These are phyloP conservation scores for Echria macrotheca DNA, from an alignment of 495 filamentous ascomycete species.

Conservation along the genomic window DNA sequence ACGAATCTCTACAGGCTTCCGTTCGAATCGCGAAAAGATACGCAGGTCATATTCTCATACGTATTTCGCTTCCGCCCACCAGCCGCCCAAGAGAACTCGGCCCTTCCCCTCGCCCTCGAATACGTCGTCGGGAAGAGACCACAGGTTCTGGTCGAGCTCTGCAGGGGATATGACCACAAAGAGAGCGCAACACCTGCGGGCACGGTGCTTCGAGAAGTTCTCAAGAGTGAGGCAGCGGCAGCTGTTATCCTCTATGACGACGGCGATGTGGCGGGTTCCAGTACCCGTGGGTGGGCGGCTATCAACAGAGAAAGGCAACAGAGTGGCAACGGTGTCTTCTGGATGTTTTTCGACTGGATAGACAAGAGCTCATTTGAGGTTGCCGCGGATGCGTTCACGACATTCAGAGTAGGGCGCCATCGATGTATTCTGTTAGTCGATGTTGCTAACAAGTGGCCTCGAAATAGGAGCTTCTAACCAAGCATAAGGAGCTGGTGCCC, in stretches of 20 bases:
- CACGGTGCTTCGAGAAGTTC: slow-evolving; percentile 79
- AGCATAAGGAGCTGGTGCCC: slow-evolving; percentile 83
- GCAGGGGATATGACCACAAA: slow-evolving; percentile 80
- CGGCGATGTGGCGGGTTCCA: slow-evolving; percentile 52
- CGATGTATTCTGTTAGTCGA: too few relatives aligned
- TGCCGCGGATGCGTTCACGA: slow-evolving; percentile 94
- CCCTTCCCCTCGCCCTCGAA: slow-evolving; percentile 76
- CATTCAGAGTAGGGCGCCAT: slow-evolving; percentile 80
- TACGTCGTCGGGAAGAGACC: slow-evolving; percentile 80
- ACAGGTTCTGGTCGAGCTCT: slow-evolving; percentile 81
- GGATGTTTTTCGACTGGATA: slow-evolving; percentile 98
- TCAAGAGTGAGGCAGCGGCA: slow-evolving; percentile 85
- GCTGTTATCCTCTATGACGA: slow-evolving; percentile 91
- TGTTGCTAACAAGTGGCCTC: too few relatives aligned
- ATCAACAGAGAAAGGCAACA: slow-evolving; percentile 63
- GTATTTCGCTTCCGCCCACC: slow-evolving; percentile 75
- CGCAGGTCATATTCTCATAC: slow-evolving; percentile 84
- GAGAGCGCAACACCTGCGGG: slow-evolving; percentile 93
- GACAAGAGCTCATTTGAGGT: slow-evolving; percentile 93
- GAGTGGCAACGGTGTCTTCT: slow-evolving; percentile 78
- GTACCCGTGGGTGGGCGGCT: slow-evolving; percentile 51
- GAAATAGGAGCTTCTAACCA: slow-evolving; percentile 92
- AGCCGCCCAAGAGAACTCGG: slow-evolving; percentile 48
- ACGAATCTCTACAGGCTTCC: slow-evolving; percentile 73
- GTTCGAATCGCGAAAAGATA: slow-evolving; percentile 90